These are phyloP conservation scores for Aspergillus sparsus DNA, from an alignment of 495 filamentous ascomycete genomes.

Conservation along the genomic window DNA sequence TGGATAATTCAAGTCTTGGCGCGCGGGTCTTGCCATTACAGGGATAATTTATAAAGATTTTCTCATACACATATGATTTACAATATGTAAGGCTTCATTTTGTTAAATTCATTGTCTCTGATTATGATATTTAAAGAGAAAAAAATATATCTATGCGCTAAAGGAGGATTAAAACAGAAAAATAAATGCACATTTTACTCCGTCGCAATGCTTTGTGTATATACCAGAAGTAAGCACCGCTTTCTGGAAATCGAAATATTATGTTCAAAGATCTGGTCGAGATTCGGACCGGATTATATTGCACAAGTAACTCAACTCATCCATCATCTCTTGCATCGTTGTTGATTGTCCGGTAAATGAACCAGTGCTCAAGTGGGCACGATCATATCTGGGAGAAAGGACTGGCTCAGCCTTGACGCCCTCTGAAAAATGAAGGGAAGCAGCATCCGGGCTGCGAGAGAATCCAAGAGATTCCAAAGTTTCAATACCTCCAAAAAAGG, in stretches of 20 bases:
- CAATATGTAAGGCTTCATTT: not conserved
- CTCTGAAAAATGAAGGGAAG: constrained; percentile 32
- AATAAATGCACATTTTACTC: constrained; percentile 1
- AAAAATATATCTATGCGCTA: not conserved
- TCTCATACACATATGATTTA: not conserved
- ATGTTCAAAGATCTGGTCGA: constrained; percentile 19
- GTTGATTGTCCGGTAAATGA: constrained; percentile 33
- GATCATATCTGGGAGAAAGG: constrained; percentile 13
- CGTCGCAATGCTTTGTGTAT: constrained; percentile 5
- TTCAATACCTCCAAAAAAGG: constrained; percentile 42
- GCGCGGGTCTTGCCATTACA: constrained; percentile 22
- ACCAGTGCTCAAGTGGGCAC: constrained; percentile 26
- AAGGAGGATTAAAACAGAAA: not conserved
- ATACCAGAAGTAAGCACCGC: not conserved
- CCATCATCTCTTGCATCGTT: constrained; percentile 52
- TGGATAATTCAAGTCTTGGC: constrained; percentile 39
- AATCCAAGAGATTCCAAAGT: constrained; percentile 36
- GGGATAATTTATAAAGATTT: not conserved
- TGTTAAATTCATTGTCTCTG: not conserved
- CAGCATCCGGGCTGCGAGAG: constrained; percentile 28
- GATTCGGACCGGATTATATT: constrained; percentile 48
- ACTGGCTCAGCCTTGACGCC: constrained; percentile 16
- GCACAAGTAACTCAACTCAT: constrained; percentile 55
- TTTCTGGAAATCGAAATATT: too few species aligned
- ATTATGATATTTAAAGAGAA: not conserved